Conservation (phyloP, 352 stramenopile genomes). For the Pythium diclinum region DNA sequence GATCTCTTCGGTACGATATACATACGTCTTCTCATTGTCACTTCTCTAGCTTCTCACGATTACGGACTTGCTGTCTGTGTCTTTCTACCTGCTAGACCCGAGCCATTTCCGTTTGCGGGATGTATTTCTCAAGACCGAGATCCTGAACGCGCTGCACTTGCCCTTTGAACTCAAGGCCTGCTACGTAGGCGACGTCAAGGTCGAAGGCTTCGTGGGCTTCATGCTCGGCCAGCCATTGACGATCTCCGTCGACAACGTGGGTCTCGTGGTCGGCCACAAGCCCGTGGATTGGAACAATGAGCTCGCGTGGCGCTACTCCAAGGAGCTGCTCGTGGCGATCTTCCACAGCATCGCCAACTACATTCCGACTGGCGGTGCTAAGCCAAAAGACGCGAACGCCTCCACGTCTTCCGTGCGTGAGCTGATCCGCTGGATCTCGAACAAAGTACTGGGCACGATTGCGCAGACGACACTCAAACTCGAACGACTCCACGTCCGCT, state of each 20-base stretch:
- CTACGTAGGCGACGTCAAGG: slow-evolving; percentile 63
- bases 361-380: not conserved
- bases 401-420: not conserved
- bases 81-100: slow-evolving; percentile 32
- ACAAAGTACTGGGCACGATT: slow-evolving; percentile 42
- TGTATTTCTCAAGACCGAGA: slow-evolving; percentile 62
- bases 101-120: slow-evolving; percentile 63
- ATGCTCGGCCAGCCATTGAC: slow-evolving; percentile 55
- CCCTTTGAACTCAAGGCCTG: slow-evolving; percentile 62
- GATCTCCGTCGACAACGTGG: slow-evolving; percentile 51
- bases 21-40: not conserved
- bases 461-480: slow-evolving; percentile 58
- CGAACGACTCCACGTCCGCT: slow-evolving; percentile 61
- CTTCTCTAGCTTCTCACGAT: not conserved
- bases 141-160: slow-evolving; percentile 62
- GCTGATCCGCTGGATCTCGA: slow-evolving; percentile 40
- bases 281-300: slow-evolving; percentile 65
- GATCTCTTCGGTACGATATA: slow-evolving; percentile 58
- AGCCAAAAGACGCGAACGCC: not conserved
- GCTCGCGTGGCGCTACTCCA: slow-evolving; percentile 63
- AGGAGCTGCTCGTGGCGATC: slow-evolving; percentile 57
- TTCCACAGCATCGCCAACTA: slow-evolving; percentile 40
- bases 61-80: not conserved
- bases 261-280: slow-evolving; percentile 58
- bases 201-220: slow-evolving; percentile 59